A percentile compares a stretch with the other conserved stretches of the same genome.
phyloP scores from a whole-genome alignment of 2,329 filamentous ascomycete genomes.

The Thielaviopsis ethacetica region DNA sequence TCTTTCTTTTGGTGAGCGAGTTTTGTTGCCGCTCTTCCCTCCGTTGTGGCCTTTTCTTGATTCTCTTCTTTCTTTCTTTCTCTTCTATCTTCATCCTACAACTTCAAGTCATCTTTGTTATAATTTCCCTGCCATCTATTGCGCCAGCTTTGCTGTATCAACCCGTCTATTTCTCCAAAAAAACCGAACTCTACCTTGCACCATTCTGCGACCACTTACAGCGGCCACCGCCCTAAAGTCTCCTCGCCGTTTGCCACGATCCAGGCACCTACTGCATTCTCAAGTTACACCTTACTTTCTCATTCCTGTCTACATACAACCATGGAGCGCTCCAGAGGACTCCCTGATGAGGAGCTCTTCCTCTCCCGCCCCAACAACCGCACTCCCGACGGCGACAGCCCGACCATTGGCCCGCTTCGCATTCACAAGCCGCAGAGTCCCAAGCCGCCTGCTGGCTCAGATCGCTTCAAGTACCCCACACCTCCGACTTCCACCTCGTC shows the following conservation, averaged over 20 bases:
- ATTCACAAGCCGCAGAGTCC: slow-evolving; percentile 67
- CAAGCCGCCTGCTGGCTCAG: slow-evolving; percentile 26
- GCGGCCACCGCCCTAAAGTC: background rate
- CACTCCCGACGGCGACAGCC: slow-evolving; percentile 43
- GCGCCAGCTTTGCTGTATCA: background rate
- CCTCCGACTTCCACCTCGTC: slow-evolving; percentile 23
- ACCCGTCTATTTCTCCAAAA: background rate
- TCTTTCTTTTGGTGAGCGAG: background rate
- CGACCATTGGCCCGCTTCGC: slow-evolving; percentile 66
- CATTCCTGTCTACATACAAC: background rate
- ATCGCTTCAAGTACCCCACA: slow-evolving; percentile 35
- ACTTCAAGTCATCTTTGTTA: background rate
- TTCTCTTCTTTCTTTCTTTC: background rate
- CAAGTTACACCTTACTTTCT: background rate
- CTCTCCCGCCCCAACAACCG: slow-evolving; percentile 38
- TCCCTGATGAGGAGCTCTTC: slow-evolving; percentile 72
- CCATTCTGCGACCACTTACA: background rate
- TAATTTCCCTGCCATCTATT: background rate
- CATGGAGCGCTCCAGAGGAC: slow-evolving; percentile 43
- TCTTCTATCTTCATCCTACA: background rate
- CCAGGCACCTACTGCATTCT: background rate
- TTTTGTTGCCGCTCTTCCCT: background rate
- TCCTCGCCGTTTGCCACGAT: background rate
- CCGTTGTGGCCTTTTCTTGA: background rate
- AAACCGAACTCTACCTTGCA: background rate